Conservation (phyloP, 2,329 filamentous ascomycete species). For the Calonectria pauciramosa region DNA sequence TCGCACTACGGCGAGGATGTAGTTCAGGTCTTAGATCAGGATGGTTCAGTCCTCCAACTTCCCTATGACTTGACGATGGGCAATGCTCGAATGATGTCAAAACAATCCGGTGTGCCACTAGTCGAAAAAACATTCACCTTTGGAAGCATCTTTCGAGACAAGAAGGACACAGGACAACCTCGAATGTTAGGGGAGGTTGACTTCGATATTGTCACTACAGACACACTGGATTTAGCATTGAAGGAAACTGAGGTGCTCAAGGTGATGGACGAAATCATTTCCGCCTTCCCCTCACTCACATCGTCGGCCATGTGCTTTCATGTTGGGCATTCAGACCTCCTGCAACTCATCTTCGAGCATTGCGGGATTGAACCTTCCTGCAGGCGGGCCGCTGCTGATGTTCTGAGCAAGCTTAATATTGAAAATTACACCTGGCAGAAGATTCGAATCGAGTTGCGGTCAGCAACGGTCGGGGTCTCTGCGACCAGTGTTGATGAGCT, state of each 20-base stretch:
- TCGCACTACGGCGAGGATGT: slow-evolving; percentile 80
- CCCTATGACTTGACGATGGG: slow-evolving; percentile 94
- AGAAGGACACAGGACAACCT: slow-evolving; percentile 83
- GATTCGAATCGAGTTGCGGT: slow-evolving; percentile 84
- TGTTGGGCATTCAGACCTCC: slow-evolving; percentile 87
- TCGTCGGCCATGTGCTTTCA: slow-evolving; percentile 87
- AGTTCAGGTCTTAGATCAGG: slow-evolving; percentile 84
- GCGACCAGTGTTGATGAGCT: slow-evolving; percentile 93
- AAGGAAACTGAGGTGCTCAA: slow-evolving; percentile 97
- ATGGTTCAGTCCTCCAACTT: slow-evolving; percentile 91
- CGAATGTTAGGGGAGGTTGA: slow-evolving; percentile 89
- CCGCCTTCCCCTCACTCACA: slow-evolving; percentile 81
- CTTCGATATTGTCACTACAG: slow-evolving; percentile 93
- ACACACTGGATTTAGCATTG: slow-evolving; percentile 84
- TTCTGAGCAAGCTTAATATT: slow-evolving; percentile 89
- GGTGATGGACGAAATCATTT: slow-evolving; percentile 91
- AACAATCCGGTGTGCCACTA: slow-evolving; percentile 70
- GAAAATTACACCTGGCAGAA: slow-evolving; percentile 85
- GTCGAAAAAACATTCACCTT: slow-evolving; percentile 88
- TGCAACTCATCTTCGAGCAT: slow-evolving; percentile 90
- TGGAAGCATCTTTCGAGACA: slow-evolving; percentile 88
- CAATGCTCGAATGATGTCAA: slow-evolving; percentile 86
- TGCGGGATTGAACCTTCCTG: slow-evolving; percentile 82
- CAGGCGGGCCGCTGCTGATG: slow-evolving; percentile 81
- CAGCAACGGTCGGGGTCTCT: slow-evolving; percentile 84